phyloP scores from a whole-genome alignment of 805 yeast species.

The Wickerhamiella domercqiae region DNA sequence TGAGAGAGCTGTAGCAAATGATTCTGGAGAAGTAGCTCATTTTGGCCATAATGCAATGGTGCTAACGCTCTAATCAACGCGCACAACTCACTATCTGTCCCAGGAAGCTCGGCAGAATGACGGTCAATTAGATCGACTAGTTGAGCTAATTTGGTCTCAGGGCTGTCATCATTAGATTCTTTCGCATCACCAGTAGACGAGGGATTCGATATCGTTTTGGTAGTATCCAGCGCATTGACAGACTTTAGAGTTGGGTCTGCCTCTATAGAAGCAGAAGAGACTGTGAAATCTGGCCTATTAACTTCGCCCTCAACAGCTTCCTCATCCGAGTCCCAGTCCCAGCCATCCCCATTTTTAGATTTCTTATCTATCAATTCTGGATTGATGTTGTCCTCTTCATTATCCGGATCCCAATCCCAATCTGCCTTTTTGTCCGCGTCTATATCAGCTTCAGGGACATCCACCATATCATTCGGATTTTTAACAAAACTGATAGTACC shows the following conservation, averaged over 20 bases:
- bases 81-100: neutral
- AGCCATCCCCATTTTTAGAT: too few species aligned
- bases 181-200: too few species aligned
- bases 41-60: conserved; percentile 10
- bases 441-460: neutral
- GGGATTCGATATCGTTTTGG: too few species aligned
- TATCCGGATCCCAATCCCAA: conserved; percentile 18
- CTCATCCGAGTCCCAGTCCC: too few species aligned
- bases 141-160: too few species aligned
- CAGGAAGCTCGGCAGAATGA: neutral
- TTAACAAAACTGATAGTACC: conserved; percentile 1
- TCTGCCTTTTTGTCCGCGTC: conserved; percentile 7
- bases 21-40: conserved; percentile 11
- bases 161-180: too few species aligned
- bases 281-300: too few species aligned
- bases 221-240: too few species aligned
- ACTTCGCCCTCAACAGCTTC: too few species aligned
- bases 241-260: too few species aligned
- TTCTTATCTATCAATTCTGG: conserved; percentile 10
- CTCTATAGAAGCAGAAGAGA: too few species aligned
- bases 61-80: conserved; percentile 14
- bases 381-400: conserved; percentile 6
- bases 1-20: conserved; percentile 9
- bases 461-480: neutral
- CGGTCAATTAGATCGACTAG: neutral